A percentile compares a stretch with the other conserved stretches of the same genome.
Evolutionary conservation across 805 yeast genomes (phyloP).

Genomic region (Lachancea lanzarotensis): DNA sequence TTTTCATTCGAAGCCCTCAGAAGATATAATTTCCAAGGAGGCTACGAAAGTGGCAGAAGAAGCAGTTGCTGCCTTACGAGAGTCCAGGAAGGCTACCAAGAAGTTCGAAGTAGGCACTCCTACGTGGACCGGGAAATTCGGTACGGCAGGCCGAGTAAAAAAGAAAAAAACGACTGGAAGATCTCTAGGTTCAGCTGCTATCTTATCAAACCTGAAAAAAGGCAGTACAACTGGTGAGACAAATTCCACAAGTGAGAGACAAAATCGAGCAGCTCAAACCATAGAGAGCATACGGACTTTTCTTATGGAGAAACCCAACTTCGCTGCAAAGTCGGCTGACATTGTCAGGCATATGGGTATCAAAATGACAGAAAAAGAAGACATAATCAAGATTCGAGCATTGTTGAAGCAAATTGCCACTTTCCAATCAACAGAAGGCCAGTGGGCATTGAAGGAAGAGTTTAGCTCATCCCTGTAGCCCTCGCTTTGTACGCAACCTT

Average conservation of each 20-base stretch:
- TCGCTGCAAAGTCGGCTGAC: constrained; percentile 44
- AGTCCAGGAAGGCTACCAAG: constrained; percentile 42
- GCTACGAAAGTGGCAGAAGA: constrained; percentile 52
- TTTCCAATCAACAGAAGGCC: constrained; percentile 54
- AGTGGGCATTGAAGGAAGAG: constrained; percentile 62
- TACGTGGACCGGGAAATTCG: constrained; percentile 94
- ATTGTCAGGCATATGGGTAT: constrained; percentile 37
- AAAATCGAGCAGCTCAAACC: background rate
- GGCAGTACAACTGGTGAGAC: background rate
- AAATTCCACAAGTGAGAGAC: background rate
- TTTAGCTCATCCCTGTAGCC: constrained; percentile 21
- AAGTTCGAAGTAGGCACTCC: constrained; percentile 65
- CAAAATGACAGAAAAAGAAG: constrained; percentile 42
- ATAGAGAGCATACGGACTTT: background rate
- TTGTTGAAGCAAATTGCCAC: constrained; percentile 59
- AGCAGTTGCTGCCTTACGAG: constrained; percentile 50
- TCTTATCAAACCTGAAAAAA: constrained; percentile 22
- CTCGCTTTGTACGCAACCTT: background rate
- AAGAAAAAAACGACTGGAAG: constrained; percentile 11
- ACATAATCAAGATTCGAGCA: constrained; percentile 56
- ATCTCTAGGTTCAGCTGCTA: constrained; percentile 18
- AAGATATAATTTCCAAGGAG: constrained; percentile 44
- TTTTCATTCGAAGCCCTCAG: constrained; percentile 33
- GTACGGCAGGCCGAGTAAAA: constrained; percentile 62
- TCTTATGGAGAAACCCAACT: constrained; percentile 15